Conservation (phyloP, 1,139 yeast species). For the Candida gigantensis region DNA sequence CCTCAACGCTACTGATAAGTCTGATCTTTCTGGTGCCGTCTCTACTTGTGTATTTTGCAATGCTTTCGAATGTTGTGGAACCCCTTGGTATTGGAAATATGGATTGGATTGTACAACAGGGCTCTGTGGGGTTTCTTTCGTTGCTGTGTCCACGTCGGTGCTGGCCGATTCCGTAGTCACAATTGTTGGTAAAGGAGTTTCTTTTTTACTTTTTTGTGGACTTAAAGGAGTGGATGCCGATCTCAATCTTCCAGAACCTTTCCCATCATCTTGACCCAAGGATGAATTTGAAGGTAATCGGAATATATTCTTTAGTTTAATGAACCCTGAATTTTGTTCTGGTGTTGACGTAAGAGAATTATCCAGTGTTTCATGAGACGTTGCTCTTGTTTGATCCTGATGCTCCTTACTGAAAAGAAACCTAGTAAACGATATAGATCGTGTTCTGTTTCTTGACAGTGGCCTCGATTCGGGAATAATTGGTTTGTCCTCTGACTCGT, state of each 20-base stretch:
- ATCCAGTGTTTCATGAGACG: constrained; percentile 10
- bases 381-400: constrained; percentile 10
- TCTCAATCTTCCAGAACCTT: constrained; percentile 7
- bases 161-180: not conserved
- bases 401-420: constrained; percentile 19
- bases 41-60: constrained; percentile 7
- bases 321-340: constrained; percentile 9
- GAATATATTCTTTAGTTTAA: constrained; percentile 14
- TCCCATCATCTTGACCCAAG: constrained; percentile 3
- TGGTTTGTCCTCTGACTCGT: constrained; percentile 3
- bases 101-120: constrained; percentile 45
- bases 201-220: constrained; percentile 6
- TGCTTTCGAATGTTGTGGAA: constrained; percentile 48
- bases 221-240: constrained; percentile 7
- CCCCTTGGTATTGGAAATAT: constrained; percentile 56
- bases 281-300: constrained; percentile 13
- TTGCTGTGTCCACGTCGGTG: constrained; percentile 5
- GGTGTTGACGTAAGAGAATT: constrained; percentile 6
- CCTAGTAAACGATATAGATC: constrained; percentile 23
- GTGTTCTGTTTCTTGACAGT: constrained; percentile 15
- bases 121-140: constrained; percentile 16
- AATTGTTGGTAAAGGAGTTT: constrained; percentile 1
- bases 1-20: constrained; percentile 38
- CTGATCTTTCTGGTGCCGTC: constrained; percentile 14
- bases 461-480: constrained; percentile 10